These are phyloP conservation scores for Pestalotiopsis sp. DNA, from an alignment of 2,329 filamentous ascomycete genomes.

Conservation along the genomic window DNA sequence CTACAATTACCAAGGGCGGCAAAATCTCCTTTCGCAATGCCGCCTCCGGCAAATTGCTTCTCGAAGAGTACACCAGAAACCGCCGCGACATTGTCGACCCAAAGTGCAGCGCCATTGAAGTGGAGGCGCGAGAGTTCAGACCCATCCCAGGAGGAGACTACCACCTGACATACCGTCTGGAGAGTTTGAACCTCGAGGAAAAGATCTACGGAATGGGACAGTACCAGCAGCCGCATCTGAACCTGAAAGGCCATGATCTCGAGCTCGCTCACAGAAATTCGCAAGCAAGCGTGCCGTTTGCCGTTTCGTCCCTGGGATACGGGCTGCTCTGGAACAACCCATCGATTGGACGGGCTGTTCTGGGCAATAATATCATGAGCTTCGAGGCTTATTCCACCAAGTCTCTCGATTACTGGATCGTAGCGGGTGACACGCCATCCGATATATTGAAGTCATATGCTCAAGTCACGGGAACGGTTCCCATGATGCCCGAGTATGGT, in stretches of 20 bases:
- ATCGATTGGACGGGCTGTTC: constrained; percentile 57
- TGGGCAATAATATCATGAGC: constrained; percentile 60
- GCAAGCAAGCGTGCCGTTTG: constrained; percentile 65
- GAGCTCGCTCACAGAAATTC: constrained; percentile 68
- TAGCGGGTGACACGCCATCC: constrained; percentile 54
- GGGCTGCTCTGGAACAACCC: constrained; percentile 69
- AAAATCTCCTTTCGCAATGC: constrained; percentile 49
- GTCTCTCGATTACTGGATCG: constrained; percentile 64
- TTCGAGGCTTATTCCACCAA: constrained; percentile 62
- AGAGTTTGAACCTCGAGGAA: constrained; percentile 52
- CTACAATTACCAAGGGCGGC: constrained; percentile 44
- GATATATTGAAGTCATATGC: constrained; percentile 59
- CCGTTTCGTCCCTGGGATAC: constrained; percentile 59
- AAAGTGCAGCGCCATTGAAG: constrained; percentile 56
- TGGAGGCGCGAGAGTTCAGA: constrained; percentile 59
- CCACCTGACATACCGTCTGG: constrained; percentile 58
- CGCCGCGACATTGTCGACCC: constrained; percentile 52
- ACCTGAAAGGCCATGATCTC: constrained; percentile 62
- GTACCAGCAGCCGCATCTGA: constrained; percentile 64
- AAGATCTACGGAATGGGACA: constrained; percentile 70
- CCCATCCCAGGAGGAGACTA: constrained; percentile 52
- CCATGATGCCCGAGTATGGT: constrained; percentile 69
- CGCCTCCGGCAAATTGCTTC: constrained; percentile 37
- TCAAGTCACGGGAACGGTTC: constrained; percentile 55
- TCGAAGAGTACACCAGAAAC: constrained; percentile 55